A percentile compares a stretch with the other conserved stretches of the same genome.
Evolutionary conservation across 108 stramenopile genomes (phyloP).

Genomic region (Pseudonitzschia multistriata): DNA sequence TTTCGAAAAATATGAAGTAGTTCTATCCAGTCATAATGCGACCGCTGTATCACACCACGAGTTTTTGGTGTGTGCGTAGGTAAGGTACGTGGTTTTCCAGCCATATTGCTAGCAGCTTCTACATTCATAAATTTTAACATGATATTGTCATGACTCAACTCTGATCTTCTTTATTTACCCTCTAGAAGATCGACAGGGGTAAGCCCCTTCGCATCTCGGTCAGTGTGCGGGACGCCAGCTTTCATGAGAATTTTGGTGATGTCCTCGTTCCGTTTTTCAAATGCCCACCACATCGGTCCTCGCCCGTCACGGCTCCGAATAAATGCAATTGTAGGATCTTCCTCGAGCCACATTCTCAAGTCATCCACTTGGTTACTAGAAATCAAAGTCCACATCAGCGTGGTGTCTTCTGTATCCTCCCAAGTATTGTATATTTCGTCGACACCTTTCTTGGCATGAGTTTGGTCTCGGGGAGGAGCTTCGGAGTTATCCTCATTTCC

Average conservation of each 20-base stretch:
- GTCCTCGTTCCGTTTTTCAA: conserved; percentile 75
- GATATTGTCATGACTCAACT: neutral
- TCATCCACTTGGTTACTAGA: conserved; percentile 55
- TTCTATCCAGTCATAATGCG: too few species aligned
- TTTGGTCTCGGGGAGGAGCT: conserved; percentile 17
- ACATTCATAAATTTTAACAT: too few species aligned
- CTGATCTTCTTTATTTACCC: conserved; percentile 21
- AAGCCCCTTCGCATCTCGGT: conserved; percentile 74
- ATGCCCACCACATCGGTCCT: conserved; percentile 92
- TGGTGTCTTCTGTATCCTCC: conserved; percentile 84
- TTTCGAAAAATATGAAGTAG: too few species aligned
- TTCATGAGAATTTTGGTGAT: conserved; percentile 81
- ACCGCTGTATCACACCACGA: too few species aligned
- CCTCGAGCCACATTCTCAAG: conserved; percentile 62
- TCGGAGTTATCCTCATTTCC: conserved; percentile 25
- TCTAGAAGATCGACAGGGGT: conserved; percentile 77
- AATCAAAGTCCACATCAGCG: conserved; percentile 85
- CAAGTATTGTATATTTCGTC: conserved; percentile 73
- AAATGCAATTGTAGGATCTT: conserved; percentile 73
- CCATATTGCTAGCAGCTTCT: too few species aligned
- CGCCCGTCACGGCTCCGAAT: conserved; percentile 85
- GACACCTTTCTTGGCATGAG: conserved; percentile 30
- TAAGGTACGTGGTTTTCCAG: too few species aligned
- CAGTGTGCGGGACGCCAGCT: conserved; percentile 74
- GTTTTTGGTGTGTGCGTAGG: too few species aligned